Base-by-base conservation (phyloP, 2,329 filamentous ascomycete species). In the Fusarium ramigenum region DNA sequence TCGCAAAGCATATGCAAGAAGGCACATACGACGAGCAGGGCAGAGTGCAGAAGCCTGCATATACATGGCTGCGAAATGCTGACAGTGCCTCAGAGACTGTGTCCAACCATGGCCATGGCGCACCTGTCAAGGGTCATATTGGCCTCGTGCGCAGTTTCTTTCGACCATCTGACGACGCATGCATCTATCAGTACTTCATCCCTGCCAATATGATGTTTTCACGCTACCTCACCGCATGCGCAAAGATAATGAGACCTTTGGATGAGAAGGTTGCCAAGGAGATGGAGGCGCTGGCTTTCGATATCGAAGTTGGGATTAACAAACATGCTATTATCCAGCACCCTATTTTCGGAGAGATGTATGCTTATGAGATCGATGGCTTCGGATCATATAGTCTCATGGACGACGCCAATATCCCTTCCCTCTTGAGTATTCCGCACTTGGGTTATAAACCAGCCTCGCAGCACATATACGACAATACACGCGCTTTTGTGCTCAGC, bases 131-230 rank as follows among this genome's bases (percentile, higher is more conserved):
- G 60, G 90, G 89, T 36, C 82, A 93, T 88, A 96, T 94, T 4
- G 94, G 94, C 1, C 88, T 98, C 57, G 89, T 98, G 46, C 90
- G 96, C 61, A 95, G 93, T 74, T 94, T 95, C 36, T 98, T 98
- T 85, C 89, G 96, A 2, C 96, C 95, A 0, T 96, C 93, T 66
- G 96, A 98, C 80, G 96, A 98, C 80, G 90, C 94, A 19, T 94
- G 93, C 2, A 93, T 93, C 43, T 91, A 94, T 69, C 94, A 96
- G 79, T 96, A 95, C 81, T 91, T 97, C 77, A 93, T 98, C 76
- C 96, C 96, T 0, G 91, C 93, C 37, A 98, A 98, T 80, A 94
- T 94, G 92, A 93, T 94, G 92, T 91, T 94, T 73, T 86, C 91
- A 37, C 83, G 87, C 28, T 93, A 90, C 75, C 86, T 95, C 7